Conservation (phyloP, 176 grass and related monocot genomes). For the Juncus effusus region DNA sequence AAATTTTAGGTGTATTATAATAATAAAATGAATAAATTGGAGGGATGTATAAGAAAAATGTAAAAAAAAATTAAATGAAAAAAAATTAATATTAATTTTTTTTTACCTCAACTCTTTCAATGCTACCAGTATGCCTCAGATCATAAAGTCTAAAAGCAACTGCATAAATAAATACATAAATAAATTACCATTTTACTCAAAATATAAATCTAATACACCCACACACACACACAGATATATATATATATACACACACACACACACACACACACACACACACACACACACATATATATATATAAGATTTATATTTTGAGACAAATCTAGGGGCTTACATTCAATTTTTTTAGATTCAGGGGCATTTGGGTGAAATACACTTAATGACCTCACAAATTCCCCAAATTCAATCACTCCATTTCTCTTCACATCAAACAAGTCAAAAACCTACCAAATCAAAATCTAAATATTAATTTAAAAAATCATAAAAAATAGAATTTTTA, state of each 20-base stretch:
- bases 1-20: neutral
- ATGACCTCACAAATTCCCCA: constrained; percentile 67
- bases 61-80: neutral
- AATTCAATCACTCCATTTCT: constrained; percentile 65
- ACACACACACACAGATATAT: too few relatives aligned
- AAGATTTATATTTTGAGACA: too few relatives aligned
- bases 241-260: too few relatives aligned
- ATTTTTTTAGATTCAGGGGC: constrained; percentile 42
- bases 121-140: constrained; percentile 65
- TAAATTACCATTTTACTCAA: neutral
- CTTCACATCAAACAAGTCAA: constrained; percentile 73
- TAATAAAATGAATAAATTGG: neutral
- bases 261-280: too few relatives aligned
- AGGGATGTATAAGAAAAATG: neutral
- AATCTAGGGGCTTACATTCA: constrained; percentile 34
- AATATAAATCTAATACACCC: neutral
- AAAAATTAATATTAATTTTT: neutral
- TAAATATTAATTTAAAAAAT: neutral
- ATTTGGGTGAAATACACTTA: constrained; percentile 65
- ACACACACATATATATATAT: neutral
- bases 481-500: neutral
- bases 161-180: constrained; percentile 23
- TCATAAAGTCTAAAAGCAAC: constrained; percentile 87
- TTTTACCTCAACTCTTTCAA: constrained; percentile 74
- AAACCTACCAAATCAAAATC: constrained; percentile 37